A percentile compares a stretch with the other conserved stretches of the same genome.
phyloP scores from a whole-genome alignment of 1,284 basidiomycete species.

The Irpex sp. region DNA sequence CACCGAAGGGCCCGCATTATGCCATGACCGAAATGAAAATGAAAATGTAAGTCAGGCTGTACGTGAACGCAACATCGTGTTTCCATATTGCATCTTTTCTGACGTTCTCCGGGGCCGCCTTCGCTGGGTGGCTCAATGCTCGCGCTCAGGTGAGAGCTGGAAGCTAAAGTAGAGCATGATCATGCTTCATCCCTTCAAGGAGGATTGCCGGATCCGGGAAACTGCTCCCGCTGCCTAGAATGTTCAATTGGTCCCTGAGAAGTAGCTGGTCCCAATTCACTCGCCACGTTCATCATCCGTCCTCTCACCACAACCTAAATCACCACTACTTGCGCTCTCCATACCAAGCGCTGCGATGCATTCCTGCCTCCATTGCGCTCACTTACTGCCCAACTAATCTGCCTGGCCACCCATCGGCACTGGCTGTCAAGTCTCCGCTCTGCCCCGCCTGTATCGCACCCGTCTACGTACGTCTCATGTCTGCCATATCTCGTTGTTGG shows the following conservation, averaged over 20 bases:
- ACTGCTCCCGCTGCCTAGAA: constrained; percentile 4
- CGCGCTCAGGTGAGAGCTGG: neutral
- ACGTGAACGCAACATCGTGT: neutral
- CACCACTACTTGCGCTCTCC: neutral
- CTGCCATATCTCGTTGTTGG: neutral
- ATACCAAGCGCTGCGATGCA: constrained; percentile 2
- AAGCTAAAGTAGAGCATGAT: neutral
- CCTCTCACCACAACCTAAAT: constrained; percentile 4
- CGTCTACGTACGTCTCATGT: neutral
- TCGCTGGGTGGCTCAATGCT: neutral
- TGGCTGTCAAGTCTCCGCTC: neutral
- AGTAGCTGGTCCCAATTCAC: neutral
- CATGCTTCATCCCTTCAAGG: constrained; percentile 1
- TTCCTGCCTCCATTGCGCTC: neutral
- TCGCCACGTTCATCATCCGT: constrained; percentile 2
- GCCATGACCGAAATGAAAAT: neutral
- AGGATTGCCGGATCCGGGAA: constrained; percentile 5
- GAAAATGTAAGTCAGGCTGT: neutral
- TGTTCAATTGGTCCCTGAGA: constrained; percentile 7
- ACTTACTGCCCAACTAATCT: neutral
- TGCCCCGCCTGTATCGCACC: neutral
- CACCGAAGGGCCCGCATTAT: neutral
- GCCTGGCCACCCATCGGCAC: neutral
- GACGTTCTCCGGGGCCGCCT: neutral
- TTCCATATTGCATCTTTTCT: neutral